These are phyloP conservation scores for Chloropicon primus DNA, from an alignment of 139 green algal species.

Conservation along the genomic window DNA sequence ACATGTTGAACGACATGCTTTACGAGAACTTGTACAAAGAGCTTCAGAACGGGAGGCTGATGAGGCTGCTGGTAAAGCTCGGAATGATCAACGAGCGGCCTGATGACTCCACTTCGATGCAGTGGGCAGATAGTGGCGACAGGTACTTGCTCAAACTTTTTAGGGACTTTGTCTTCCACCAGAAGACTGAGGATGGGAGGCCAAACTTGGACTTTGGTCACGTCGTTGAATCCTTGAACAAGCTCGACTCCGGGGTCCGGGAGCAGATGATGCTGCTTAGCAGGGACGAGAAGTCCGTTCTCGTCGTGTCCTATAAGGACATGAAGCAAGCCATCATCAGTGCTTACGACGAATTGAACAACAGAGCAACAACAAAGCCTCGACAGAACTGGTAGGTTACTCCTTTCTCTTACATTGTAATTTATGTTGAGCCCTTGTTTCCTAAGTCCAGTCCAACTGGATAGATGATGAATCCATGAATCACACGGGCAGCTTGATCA, in stretches of 20 bases:
- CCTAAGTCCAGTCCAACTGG: too few relatives aligned
- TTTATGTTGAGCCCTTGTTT: too few relatives aligned
- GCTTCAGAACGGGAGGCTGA: constrained; percentile 72
- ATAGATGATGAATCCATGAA: too few relatives aligned
- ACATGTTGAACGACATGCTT: constrained; percentile 59
- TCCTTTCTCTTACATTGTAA: too few relatives aligned
- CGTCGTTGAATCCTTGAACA: constrained; percentile 75
- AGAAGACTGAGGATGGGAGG: constrained; percentile 42
- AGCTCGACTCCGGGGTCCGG: constrained; percentile 27
- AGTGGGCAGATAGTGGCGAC: constrained; percentile 58
- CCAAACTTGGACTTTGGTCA: constrained; percentile 78
- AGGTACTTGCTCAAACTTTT: constrained; percentile 85
- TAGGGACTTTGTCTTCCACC: constrained; percentile 63
- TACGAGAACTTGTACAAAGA: constrained; percentile 36
- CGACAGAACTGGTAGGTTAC: too few relatives aligned
- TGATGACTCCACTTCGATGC: constrained; percentile 29
- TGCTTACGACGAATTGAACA: constrained; percentile 41
- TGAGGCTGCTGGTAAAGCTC: constrained; percentile 71
- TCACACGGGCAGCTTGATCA: background rate
- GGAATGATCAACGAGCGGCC: constrained; percentile 56
- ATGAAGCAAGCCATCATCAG: constrained; percentile 50
- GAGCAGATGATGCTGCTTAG: constrained; percentile 62
- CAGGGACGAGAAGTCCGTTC: constrained; percentile 68
- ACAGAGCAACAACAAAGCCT: too few relatives aligned
- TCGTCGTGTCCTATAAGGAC: constrained; percentile 80